phyloP scores from a whole-genome alignment of 139 green algal species.

The Astrephomene gubernaculifera region DNA sequence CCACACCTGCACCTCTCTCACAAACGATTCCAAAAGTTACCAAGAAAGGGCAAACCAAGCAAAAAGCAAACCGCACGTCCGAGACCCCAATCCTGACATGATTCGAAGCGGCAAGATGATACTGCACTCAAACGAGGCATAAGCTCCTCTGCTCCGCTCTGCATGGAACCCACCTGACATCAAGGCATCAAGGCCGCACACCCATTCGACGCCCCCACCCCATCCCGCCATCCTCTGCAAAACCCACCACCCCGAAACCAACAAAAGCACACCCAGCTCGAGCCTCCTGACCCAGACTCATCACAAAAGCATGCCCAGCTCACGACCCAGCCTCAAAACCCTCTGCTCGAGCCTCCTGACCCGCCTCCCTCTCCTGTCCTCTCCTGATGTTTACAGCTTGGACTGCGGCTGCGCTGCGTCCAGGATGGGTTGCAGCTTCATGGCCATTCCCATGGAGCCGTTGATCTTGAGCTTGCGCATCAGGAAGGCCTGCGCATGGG shows the following conservation, averaged over 20 bases:
- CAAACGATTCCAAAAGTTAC: no score
- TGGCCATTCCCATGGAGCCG: slow-evolving; percentile 85
- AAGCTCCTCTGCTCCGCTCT: background rate
- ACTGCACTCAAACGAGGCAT: background rate
- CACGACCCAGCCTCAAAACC: no score
- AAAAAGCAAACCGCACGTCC: background rate
- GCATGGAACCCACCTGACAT: background rate
- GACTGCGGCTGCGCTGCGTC: slow-evolving; percentile 80
- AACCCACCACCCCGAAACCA: background rate
- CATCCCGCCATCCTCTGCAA: background rate
- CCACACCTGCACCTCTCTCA: background rate
- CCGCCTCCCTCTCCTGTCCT: no score
- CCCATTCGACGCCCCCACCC: background rate
- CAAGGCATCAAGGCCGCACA: background rate
- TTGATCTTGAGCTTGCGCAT: slow-evolving; percentile 91
- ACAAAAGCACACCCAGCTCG: background rate
- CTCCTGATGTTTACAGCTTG: slow-evolving; percentile 69
- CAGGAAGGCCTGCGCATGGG: slow-evolving; percentile 79
- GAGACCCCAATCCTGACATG: background rate
- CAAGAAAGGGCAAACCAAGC: background rate
- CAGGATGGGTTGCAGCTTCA: slow-evolving; percentile 90
- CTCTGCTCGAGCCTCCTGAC: no score
- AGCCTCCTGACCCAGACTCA: no score
- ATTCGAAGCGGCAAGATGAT: background rate
- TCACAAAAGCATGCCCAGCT: no score